phyloP scores from a whole-genome alignment of 2,329 filamentous ascomycete species.

The Calonectria leucothoes region DNA sequence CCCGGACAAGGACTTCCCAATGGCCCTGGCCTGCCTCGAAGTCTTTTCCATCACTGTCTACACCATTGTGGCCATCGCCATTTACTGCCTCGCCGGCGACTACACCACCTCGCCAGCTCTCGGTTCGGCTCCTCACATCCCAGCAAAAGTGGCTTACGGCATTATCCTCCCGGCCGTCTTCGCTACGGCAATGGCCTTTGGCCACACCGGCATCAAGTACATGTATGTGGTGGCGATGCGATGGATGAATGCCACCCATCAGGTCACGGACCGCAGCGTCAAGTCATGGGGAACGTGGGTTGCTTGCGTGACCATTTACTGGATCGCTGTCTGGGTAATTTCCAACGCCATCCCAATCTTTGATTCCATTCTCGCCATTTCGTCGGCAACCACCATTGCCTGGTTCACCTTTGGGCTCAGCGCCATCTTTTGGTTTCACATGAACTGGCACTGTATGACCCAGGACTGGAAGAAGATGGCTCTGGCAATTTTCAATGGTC shows the following conservation, averaged over 20 bases:
- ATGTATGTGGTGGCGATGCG: slow-evolving; percentile 48
- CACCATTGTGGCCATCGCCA: slow-evolving; percentile 45
- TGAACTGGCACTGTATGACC: slow-evolving; percentile 41
- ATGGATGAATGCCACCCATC: slow-evolving; percentile 44
- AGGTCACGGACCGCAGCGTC: slow-evolving; percentile 45
- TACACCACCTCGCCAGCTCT: slow-evolving; percentile 48
- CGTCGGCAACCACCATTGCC: slow-evolving; percentile 48
- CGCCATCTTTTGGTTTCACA: slow-evolving; percentile 49
- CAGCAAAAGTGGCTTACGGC: slow-evolving; percentile 48
- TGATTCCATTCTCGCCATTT: slow-evolving; percentile 50
- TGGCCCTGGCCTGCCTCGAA: slow-evolving; percentile 46
- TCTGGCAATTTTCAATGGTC: slow-evolving; percentile 37
- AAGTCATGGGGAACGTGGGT: slow-evolving; percentile 51
- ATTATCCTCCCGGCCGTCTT: slow-evolving; percentile 46
- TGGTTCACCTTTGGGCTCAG: slow-evolving; percentile 51
- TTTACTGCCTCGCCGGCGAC: slow-evolving; percentile 47
- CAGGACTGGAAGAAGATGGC: slow-evolving; percentile 36
- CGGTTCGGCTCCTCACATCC: slow-evolving; percentile 45
- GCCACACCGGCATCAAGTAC: slow-evolving; percentile 48
- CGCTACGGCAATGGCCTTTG: slow-evolving; percentile 46
- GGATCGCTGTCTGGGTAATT: slow-evolving; percentile 47
- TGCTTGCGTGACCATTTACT: slow-evolving; percentile 45
- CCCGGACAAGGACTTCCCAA: slow-evolving; percentile 45
- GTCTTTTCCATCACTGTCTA: slow-evolving; percentile 48
- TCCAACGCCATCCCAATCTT: slow-evolving; percentile 51